A percentile compares a stretch with the other conserved stretches of the same genome.
Evolutionary conservation across 1,139 yeast genomes (phyloP).

Genomic region (Wickerhamiella pararugosa): DNA sequence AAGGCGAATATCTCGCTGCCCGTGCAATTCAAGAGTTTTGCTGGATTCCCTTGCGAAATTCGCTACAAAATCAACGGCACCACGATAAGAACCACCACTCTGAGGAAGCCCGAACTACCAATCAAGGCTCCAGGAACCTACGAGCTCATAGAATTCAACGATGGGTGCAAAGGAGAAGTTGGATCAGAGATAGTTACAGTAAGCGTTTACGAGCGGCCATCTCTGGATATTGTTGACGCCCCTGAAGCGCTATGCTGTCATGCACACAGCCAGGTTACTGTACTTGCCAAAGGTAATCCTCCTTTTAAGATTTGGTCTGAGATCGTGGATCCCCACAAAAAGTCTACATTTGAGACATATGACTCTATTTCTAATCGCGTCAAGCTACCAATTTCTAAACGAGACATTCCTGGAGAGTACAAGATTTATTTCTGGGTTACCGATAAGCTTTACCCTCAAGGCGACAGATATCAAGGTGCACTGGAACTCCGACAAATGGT

Average conservation of each 20-base stretch:
- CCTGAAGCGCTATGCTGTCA: conserved; percentile 1
- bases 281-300: conserved; percentile 13
- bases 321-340: conserved; percentile 11
- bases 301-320: conserved; percentile 16
- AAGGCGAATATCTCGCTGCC: conserved; percentile 11
- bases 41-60: conserved; percentile 9
- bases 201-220: conserved; percentile 13
- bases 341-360: conserved; percentile 6
- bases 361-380: not conserved
- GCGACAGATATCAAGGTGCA: conserved; percentile 27
- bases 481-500: conserved; percentile 46
- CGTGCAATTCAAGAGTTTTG: conserved; percentile 7
- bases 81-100: conserved; percentile 1
- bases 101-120: not conserved
- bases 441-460: conserved; percentile 34
- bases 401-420: conserved; percentile 10
- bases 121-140: conserved; percentile 13
- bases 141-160: conserved; percentile 10
- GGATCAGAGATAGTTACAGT: conserved; percentile 9
- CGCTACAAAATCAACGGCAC: conserved; percentile 10
- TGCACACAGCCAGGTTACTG: not conserved
- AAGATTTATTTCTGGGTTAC: conserved; percentile 13
- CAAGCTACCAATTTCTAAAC: conserved; percentile 4
- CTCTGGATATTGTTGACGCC: conserved; percentile 6
- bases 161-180: conserved; percentile 15